Base-by-base conservation (phyloP, 2,329 filamentous ascomycete genomes). In the Fusarium subtropicale region DNA sequence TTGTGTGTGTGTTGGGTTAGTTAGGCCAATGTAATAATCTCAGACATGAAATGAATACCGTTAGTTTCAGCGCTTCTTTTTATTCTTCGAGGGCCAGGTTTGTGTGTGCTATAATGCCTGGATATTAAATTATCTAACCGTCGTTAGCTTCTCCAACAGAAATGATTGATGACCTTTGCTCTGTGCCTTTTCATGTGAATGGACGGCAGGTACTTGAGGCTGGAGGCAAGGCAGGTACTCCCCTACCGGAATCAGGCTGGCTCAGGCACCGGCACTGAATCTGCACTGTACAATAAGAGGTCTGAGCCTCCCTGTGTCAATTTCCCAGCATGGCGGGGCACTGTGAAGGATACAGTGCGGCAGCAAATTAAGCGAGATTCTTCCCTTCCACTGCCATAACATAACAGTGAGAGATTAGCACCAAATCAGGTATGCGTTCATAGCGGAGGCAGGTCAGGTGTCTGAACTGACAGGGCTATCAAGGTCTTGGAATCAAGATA, bases 311-410 rank as follows among this genome's bases (percentile, higher is more conserved):
- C 36, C 20, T 68, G 65, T 68, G 66, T 48, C 44, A 69, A 69
- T 68, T 62, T 66, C 47, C 63, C 22, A 39, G 24, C 31, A 54
- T 44, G 60, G 51, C 51, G 65, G 60, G 65, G 65, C 65, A 68
- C 64, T 38, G 65, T 68, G 56, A 45, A 52, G 28, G 16, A 39
- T 66, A 65, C 64, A 68, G 65, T 68, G 64, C 54, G 45, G 42
- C 11, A 36, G 12, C 33, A 45, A 34, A 60, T 56, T 66, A 68
- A 68, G 65, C 66, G 66, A 68, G 42, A 66, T 69, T 68, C 61
- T 54, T 28, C 60, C 60, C 60, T 53, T 31, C 50, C 50, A 48
- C 45, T 39, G 47, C 34, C 36, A 41, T 51, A 55, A 33, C 36
- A 41, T 51, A 55, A 33, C 50, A 38, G 30, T 34, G 47, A 60